Conservation (phyloP, 768 basidiomycete genomes). For the Scleroderma citrinum region DNA sequence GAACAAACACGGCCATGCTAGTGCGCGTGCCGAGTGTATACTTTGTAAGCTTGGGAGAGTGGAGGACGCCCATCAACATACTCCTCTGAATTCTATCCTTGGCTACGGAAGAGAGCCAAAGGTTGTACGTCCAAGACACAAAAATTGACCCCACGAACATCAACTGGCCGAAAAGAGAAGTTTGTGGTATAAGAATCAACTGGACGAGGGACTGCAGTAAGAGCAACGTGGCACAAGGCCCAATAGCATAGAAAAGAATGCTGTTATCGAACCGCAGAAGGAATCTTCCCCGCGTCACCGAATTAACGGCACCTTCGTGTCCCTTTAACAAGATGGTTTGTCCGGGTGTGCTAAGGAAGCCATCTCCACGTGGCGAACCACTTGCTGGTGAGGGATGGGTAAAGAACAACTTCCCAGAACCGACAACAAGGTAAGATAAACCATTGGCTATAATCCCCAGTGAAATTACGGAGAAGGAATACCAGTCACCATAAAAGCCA, state of each 20-base stretch:
- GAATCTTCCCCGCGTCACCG: conserved; percentile 26
- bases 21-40: conserved; percentile 1
- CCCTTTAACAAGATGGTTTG: conserved; percentile 26
- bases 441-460: conserved; percentile 29
- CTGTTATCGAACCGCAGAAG: conserved; percentile 8
- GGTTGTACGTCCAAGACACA: conserved; percentile 31
- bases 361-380: conserved; percentile 20
- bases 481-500: conserved; percentile 24
- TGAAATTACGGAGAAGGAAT: conserved; percentile 22
- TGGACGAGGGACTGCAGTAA: conserved; percentile 25
- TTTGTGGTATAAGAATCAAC: conserved; percentile 29
- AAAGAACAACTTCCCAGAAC: conserved; percentile 18
- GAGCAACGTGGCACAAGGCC: conserved; percentile 21
- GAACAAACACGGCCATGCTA: neutral
- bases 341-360: conserved; percentile 16
- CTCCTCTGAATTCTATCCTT: conserved; percentile 16
- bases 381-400: conserved; percentile 7
- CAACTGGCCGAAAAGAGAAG: conserved; percentile 28
- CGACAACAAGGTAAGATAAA: conserved; percentile 20
- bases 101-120: conserved; percentile 27
- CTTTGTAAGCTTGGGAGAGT: neutral
- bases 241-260: conserved; percentile 9
- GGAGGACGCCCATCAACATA: conserved; percentile 3
- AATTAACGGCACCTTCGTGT: conserved; percentile 20
- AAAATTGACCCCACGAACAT: conserved; percentile 30